Percentiles rank a stretch among this genome's conserved stretches.
Evolutionary conservation across 306 rosid genomes (phyloP).

Genomic region (Castanospermum australe): DNA sequence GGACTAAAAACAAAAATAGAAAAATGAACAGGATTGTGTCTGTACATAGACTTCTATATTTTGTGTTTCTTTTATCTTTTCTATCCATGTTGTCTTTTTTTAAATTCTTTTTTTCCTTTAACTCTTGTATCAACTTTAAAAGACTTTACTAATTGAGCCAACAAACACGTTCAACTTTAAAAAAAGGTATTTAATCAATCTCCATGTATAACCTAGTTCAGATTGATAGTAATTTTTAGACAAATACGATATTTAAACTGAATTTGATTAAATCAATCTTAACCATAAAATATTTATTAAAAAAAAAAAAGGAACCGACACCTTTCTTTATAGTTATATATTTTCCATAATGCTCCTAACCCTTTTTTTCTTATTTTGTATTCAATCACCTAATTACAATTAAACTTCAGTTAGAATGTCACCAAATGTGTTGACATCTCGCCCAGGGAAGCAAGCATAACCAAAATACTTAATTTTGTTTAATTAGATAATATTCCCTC

Average conservation of each 20-base stretch:
- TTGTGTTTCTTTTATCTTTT: too few relatives aligned
- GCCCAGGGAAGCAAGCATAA: slow-evolving; percentile 38
- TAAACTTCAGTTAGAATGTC: slow-evolving; percentile 51
- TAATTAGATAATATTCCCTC: slow-evolving; percentile 17
- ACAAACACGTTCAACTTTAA: background rate
- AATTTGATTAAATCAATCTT: background rate
- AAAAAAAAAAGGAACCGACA: slow-evolving; percentile 25
- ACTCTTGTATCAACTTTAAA: background rate
- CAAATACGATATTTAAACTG: background rate
- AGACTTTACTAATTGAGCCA: background rate
- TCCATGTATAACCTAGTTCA: background rate
- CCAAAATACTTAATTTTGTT: background rate
- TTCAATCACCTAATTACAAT: slow-evolving; percentile 28
- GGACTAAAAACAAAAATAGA: background rate
- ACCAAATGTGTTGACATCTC: slow-evolving; percentile 47
- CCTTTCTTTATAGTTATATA: background rate
- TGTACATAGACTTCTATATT: too few relatives aligned
- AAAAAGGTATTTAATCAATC: background rate
- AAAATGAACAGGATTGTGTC: background rate
- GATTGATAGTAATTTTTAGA: slow-evolving; percentile 24
- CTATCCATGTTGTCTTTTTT: too few relatives aligned
- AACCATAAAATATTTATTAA: background rate
- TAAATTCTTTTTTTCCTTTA: too few relatives aligned
- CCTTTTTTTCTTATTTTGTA: background rate
- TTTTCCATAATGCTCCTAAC: slow-evolving; percentile 4